These are phyloP conservation scores for Aegilops sharonensis DNA, from an alignment of 176 grass and related monocot species.

Conservation along the genomic window DNA sequence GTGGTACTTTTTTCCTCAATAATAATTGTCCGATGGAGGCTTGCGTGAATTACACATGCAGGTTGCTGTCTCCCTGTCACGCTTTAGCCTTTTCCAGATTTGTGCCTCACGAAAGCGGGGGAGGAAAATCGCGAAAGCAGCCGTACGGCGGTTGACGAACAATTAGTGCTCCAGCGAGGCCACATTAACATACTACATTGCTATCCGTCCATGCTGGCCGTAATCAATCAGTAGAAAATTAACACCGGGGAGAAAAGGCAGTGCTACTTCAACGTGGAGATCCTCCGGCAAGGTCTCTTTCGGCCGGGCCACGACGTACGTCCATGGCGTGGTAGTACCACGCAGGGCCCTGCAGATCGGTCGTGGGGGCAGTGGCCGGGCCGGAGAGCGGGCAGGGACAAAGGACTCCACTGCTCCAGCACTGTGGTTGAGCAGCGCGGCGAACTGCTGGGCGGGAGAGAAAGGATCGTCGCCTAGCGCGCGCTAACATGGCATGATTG, in stretches of 20 bases:
- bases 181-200: not conserved
- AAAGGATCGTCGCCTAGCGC: no score
- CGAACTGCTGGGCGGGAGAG: no score
- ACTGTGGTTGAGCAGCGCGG: not conserved
- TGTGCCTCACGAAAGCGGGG: conserved; percentile 37
- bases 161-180: not conserved
- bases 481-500: not conserved
- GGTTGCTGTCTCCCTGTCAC: conserved; percentile 36
- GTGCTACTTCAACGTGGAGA: no score
- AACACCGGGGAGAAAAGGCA: no score
- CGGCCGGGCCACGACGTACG: not conserved
- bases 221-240: not conserved
- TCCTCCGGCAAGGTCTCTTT: conserved; percentile 29
- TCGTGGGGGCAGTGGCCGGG: not conserved
- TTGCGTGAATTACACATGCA: conserved; percentile 15
- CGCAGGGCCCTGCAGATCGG: not conserved
- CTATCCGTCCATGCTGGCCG: not conserved
- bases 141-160: not conserved
- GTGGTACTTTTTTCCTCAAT: not conserved
- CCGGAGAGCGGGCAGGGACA: not conserved
- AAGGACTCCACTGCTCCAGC: not conserved
- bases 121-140: not conserved
- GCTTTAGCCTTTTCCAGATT: conserved; percentile 39
- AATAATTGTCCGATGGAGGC: not conserved
- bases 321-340: not conserved